Base-by-base conservation (phyloP, 306 rosid species). In the Citrullus amarus region DNA sequence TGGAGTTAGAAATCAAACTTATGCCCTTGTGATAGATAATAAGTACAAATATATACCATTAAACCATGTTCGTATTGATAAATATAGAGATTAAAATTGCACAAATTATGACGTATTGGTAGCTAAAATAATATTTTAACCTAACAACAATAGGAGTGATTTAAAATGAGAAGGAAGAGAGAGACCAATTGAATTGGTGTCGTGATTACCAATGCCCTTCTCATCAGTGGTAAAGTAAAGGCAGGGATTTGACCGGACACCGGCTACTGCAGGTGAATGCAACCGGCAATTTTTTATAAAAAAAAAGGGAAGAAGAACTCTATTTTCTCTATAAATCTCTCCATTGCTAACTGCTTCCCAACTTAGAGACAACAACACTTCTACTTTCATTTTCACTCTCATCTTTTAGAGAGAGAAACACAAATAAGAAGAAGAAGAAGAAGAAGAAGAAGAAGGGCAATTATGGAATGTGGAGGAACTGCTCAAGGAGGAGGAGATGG, bases 401-500 rank as follows among this genome's bases (percentile, higher is more conserved):
- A 8, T 9, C 12, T 44, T 48, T 13, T 48, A 51, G 56, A 51
- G 56, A 51, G 56, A 51, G 56, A 16, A 51, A 51, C 7, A 46
- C 46, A 7, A 41, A 41, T 8, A 41, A 46, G 51, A 46, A 46
- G 51, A 46, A 2, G 15, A 9, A 10, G 51, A 44, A 44, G 15
- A 9, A 10, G 51, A 44, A 44, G 53, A 46, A 46, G 53, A 14
- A 53, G n/a, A 53, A 53, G 57, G 57, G 57, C 54, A 68, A 12
- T 11, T 17, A 72, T 72, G 77, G 77, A 72, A 72, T 72, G 59
- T 28, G 77, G 77, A 41, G 72, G 72, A 36, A 30, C 20, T 13
- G 8, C 16, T 18, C n/a, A 16, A 5, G 74, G 54, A n/a, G 54
- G 55, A 11, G 59, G 76, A 48, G 77, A 72, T 72, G 77, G 77